Conservation (phyloP, 2,329 filamentous ascomycete genomes). For the Diaporthe longicolla region DNA sequence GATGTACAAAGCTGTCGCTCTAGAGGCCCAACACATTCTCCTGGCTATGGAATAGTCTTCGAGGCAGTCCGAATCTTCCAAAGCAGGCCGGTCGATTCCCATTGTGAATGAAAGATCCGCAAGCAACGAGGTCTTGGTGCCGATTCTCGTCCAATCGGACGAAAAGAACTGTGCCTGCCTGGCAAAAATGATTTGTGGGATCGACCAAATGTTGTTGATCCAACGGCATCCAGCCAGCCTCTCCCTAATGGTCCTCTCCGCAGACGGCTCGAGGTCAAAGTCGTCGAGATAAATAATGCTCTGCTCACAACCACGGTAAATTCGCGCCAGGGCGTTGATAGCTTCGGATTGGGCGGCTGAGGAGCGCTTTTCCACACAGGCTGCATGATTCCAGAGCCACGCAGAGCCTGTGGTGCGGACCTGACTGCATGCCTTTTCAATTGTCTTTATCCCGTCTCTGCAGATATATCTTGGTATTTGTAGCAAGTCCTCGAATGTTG, state of each 20-base stretch:
- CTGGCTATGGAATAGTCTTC: constrained; percentile 14
- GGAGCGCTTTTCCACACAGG: constrained; percentile 19
- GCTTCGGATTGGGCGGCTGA: constrained; percentile 21
- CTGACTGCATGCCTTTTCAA: neutral
- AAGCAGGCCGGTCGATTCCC: neutral
- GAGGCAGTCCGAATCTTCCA: neutral
- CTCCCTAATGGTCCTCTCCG: neutral
- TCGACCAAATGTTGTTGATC: constrained; percentile 13
- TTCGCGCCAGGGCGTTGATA: constrained; percentile 7
- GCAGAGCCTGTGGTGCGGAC: neutral
- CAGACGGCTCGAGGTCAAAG: neutral
- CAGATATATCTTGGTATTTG: neutral
- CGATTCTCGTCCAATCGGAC: neutral
- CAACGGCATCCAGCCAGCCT: constrained; percentile 10
- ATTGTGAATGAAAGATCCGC: neutral
- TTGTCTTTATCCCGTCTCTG: neutral
- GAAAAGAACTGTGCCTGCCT: neutral
- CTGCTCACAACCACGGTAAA: neutral
- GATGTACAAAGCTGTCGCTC: neutral
- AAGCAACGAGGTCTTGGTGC: neutral
- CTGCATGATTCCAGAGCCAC: constrained; percentile 31
- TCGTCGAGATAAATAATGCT: constrained; percentile 31
- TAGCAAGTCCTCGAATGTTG: neutral
- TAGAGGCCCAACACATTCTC: constrained; percentile 35
- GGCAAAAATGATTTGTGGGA: constrained; percentile 1